Percentiles rank a stretch among this genome's conserved stretches.
phyloP scores from a whole-genome alignment of 768 basidiomycete genomes.

The Fomitopsis serialis region DNA sequence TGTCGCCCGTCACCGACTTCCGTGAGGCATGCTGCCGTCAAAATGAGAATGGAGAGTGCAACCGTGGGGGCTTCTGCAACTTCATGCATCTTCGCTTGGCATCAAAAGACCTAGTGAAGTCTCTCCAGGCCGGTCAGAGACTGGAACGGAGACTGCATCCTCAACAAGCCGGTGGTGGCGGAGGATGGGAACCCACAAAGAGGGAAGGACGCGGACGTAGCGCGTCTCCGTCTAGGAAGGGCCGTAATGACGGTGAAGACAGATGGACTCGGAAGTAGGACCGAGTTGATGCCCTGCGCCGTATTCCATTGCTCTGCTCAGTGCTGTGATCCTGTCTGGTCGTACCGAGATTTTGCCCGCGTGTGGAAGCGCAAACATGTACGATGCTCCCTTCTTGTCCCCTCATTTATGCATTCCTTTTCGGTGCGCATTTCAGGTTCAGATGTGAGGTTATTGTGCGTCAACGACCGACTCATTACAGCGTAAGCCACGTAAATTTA shows the following conservation, averaged over 20 bases:
- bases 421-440: no score
- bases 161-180: constrained; percentile 52
- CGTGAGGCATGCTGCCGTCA: constrained; percentile 98
- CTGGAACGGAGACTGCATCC: constrained; percentile 78
- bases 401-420: no score
- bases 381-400: no score
- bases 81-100: constrained; percentile 96
- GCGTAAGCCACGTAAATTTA: no score
- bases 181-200: constrained; percentile 80
- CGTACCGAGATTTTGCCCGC: no score
- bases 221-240: constrained; percentile 63
- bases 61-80: constrained; percentile 97
- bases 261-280: constrained; percentile 38
- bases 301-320: neutral
- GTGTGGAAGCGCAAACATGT: no score
- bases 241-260: constrained; percentile 62
- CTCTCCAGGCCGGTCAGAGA: constrained; percentile 77
- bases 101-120: constrained; percentile 75
- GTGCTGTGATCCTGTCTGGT: no score
- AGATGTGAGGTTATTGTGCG: no score
- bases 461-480: no score
- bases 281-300: neutral
- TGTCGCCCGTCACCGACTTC: constrained; percentile 98
- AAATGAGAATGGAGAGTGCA: constrained; percentile 98
- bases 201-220: constrained; percentile 65